Conservation (phyloP, 2,329 filamentous ascomycete species). For the Rasamsonia emersonii region DNA sequence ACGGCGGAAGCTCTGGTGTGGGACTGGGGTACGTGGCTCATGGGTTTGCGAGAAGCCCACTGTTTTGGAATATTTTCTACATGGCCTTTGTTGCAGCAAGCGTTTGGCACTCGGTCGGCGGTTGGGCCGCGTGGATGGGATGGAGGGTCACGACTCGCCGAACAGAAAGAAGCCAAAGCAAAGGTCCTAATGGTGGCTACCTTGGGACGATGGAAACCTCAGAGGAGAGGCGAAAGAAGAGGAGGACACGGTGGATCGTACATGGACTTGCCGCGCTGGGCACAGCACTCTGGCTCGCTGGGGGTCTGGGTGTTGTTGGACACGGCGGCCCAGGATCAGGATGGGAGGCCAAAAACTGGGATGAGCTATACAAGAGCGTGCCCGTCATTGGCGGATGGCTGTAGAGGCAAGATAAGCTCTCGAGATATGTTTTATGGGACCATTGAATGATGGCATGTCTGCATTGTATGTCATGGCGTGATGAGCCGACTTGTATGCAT, state of each 20-base stretch:
- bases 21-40: constrained; percentile 77
- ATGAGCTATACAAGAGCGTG: constrained; percentile 59
- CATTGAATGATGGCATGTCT: too few relatives aligned
- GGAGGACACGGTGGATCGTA: constrained; percentile 61
- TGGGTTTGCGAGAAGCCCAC: constrained; percentile 65
- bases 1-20: constrained; percentile 80
- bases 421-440: too few relatives aligned
- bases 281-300: constrained; percentile 67
- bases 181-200: too few relatives aligned
- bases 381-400: constrained; percentile 49
- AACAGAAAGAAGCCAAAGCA: constrained; percentile 18
- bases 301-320: constrained; percentile 70
- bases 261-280: constrained; percentile 55
- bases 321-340: constrained; percentile 60
- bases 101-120: constrained; percentile 74
- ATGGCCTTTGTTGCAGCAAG: constrained; percentile 56
- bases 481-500: too few relatives aligned
- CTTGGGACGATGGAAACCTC: constrained; percentile 46
- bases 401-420: too few relatives aligned
- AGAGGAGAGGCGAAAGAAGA: constrained; percentile 44
- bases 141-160: constrained; percentile 34
- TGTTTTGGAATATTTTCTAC: constrained; percentile 62
- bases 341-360: constrained; percentile 74
- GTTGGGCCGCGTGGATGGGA: constrained; percentile 72
- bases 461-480: too few relatives aligned